Evolutionary conservation across 1,284 basidiomycete species (phyloP).

Genomic region (Blastosporella zonata): DNA sequence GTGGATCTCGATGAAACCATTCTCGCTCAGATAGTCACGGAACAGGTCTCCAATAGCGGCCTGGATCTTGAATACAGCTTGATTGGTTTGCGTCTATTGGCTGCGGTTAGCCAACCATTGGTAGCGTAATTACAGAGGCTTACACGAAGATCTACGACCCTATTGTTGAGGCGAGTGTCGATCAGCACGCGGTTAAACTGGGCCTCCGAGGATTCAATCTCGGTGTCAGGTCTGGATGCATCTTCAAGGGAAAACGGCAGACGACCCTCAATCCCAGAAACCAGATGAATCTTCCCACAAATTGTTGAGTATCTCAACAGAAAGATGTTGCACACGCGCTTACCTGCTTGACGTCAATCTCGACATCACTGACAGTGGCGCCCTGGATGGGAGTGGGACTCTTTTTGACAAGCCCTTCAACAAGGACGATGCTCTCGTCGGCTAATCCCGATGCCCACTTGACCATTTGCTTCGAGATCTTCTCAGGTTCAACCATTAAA

Average conservation of each 20-base stretch:
- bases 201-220: conserved; percentile 64
- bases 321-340: not conserved
- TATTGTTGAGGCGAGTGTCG: conserved; percentile 94
- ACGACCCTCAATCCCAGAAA: conserved; percentile 72
- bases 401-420: conserved; percentile 81
- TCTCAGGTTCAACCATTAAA: conserved; percentile 72
- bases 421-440: conserved; percentile 89
- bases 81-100: conserved; percentile 86
- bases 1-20: conserved; percentile 93
- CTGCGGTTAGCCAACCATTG: not conserved
- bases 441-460: conserved; percentile 85
- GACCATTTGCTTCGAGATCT: conserved; percentile 96
- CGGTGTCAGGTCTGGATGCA: conserved; percentile 81
- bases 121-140: conserved; percentile 26
- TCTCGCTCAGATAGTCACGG: conserved; percentile 76
- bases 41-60: conserved; percentile 88
- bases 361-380: conserved; percentile 84
- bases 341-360: conserved; percentile 85
- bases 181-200: conserved; percentile 78
- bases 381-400: conserved; percentile 90
- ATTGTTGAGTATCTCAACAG: not conserved
- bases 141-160: conserved; percentile 91
- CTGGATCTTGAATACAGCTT: conserved; percentile 94
- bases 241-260: conserved; percentile 95
- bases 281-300: conserved; percentile 66